Conservation (phyloP, 1,284 basidiomycete genomes). For the Ustilago curta region DNA sequence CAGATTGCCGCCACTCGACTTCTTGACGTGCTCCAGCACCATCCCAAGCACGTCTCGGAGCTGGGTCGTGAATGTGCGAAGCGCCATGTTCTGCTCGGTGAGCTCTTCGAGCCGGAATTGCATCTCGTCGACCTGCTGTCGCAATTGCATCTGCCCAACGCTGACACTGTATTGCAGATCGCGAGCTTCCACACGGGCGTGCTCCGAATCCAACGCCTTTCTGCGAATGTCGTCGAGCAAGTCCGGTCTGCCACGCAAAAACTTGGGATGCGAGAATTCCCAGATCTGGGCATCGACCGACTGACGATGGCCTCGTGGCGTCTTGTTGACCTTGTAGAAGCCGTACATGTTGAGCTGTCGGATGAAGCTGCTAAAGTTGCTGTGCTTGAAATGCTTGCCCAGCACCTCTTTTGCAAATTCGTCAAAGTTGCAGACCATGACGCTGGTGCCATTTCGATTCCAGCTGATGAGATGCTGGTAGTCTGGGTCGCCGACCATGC, state of each 20-base stretch:
- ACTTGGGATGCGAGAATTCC: constrained; percentile 90
- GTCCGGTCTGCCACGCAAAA: constrained; percentile 82
- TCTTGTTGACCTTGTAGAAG: constrained; percentile 73
- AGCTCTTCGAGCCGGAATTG: constrained; percentile 59
- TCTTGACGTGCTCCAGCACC: constrained; percentile 56
- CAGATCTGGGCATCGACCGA: constrained; percentile 83
- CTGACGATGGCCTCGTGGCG: constrained; percentile 80
- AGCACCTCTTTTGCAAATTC: constrained; percentile 68
- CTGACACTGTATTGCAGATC: constrained; percentile 62
- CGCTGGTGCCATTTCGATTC: constrained; percentile 58
- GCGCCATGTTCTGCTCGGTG: constrained; percentile 54
- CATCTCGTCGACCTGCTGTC: constrained; percentile 61
- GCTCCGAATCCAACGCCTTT: constrained; percentile 74
- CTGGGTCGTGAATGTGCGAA: constrained; percentile 48
- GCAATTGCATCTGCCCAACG: constrained; percentile 60
- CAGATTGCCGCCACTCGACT: constrained; percentile 54
- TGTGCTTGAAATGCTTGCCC: constrained; percentile 70
- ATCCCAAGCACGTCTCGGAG: constrained; percentile 50
- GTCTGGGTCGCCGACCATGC: constrained; percentile 62
- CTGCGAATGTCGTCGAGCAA: constrained; percentile 86
- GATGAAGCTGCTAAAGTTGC: constrained; percentile 86
- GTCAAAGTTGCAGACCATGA: constrained; percentile 66
- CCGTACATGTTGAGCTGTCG: constrained; percentile 84
- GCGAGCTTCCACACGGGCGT: constrained; percentile 57
- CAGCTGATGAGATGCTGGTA: constrained; percentile 63